phyloP scores from a whole-genome alignment of 2,329 filamentous ascomycete species.

The Aspergillus sp. region DNA sequence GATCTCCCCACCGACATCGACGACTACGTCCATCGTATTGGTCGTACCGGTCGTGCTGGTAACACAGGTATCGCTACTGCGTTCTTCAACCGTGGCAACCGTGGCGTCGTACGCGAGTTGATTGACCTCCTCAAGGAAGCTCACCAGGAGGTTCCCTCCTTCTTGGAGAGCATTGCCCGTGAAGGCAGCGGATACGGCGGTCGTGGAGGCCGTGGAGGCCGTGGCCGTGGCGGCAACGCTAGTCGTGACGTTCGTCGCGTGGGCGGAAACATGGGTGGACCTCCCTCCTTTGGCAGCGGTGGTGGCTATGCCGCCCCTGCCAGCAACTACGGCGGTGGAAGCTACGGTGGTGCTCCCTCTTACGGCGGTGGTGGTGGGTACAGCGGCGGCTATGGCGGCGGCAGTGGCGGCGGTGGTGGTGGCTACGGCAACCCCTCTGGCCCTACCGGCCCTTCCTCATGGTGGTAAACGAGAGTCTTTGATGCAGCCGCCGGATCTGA shows the following conservation, averaged over 20 bases:
- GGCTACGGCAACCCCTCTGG: slow-evolving; percentile 47
- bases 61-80: slow-evolving; percentile 98
- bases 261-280: slow-evolving; percentile 46
- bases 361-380: slow-evolving; percentile 33
- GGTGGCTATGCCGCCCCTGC: slow-evolving; percentile 39
- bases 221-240: slow-evolving; percentile 64
- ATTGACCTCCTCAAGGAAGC: slow-evolving; percentile 98
- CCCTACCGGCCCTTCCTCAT: slow-evolving; percentile 55
- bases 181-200: slow-evolving; percentile 85
- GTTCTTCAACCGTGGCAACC: slow-evolving; percentile 99
- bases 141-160: slow-evolving; percentile 92
- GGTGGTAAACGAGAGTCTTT: slow-evolving; percentile 54
- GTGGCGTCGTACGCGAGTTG: slow-evolving; percentile 93
- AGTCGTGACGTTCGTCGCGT: slow-evolving; percentile 91
- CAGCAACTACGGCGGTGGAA: slow-evolving; percentile 33
- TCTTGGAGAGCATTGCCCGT: slow-evolving; percentile 96
- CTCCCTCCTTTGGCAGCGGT: slow-evolving; percentile 42
- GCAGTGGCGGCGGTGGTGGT: slow-evolving; percentile 40
- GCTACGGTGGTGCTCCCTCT: slow-evolving; percentile 30
- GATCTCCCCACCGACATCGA: slow-evolving; percentile 98
- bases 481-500: slow-evolving; percentile 46
- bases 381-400: slow-evolving; percentile 35
- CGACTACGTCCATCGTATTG: slow-evolving; percentile 98
- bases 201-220: slow-evolving; percentile 72
- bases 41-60: slow-evolving; percentile 98